Base-by-base conservation (phyloP, 2,329 filamentous ascomycete genomes). In the Scytalidium sp. region DNA sequence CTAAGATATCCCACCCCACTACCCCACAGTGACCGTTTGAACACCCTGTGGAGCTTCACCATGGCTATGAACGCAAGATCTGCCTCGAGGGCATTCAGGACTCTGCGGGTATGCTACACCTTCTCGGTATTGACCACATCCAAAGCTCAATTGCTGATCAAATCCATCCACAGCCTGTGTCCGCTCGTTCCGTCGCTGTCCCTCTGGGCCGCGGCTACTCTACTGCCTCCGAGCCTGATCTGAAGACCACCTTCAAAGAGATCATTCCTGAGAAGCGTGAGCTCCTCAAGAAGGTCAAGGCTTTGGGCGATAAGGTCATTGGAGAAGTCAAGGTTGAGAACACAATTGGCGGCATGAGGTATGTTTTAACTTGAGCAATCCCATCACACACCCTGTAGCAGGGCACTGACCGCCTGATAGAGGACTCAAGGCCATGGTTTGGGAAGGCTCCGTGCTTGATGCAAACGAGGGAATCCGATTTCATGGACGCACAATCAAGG, bases 401-500 rank as follows among this genome's bases (percentile, higher is more conserved):
- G 43, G 10, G 19, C 40, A 20, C 53, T 65, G 48, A 65, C 52
- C 40, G 15, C 19, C 27, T 10, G n/a, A 32, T 52, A 81, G 77
- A 71, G 93, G 93, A 36, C 82, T 99, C 60, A 97, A 96, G 75
- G 89, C 92, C 60, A 97, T 99, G 91, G 82, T 99, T 48, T 99
- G 94, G 94, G 94, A 99, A 73, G 94, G 94, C 43, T 97, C 92
- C 10, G 93, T 97, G 20, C 85, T 99, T 45, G 94, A 99, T 66
- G 88, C 94, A 60, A 87, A 99, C 65, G 92, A 97, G 75, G 94
- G 94, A 52, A 99, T 99, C 67, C 89, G 93, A 56, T 99, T 99
- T 80, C 94, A 97, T 70, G 94, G 94, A 67, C 88, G 87, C 64
- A 97, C 92, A 56, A 99, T 99, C 78, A 96, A 96, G 75, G 93